Percentiles rank a stretch among this genome's conserved stretches.
These are phyloP conservation scores for Aquilaria agallochum DNA, from an alignment of 441 rosid species.

Conservation along the genomic window DNA sequence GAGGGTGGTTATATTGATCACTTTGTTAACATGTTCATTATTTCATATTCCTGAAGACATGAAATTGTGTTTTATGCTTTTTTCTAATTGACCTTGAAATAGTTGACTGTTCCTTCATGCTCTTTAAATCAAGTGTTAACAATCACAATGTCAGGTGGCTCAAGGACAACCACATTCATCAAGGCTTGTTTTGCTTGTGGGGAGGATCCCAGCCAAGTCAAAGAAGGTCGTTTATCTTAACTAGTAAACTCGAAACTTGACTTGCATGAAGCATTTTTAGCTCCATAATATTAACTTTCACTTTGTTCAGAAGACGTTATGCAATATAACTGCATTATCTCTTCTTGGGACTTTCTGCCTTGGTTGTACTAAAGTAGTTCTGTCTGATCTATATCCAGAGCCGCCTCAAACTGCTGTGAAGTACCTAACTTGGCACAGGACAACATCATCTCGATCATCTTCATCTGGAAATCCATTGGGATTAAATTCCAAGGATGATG, in stretches of 20 bases:
- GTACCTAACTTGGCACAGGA: constrained; percentile 94
- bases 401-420: constrained; percentile 57
- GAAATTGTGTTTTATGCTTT: too few relatives aligned
- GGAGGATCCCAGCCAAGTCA: constrained; percentile 61
- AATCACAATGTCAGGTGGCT: constrained; percentile 42
- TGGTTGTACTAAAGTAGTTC: constrained; percentile 16
- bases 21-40: too few relatives aligned
- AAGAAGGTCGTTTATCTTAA: constrained; percentile 53
- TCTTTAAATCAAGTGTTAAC: constrained; percentile 5
- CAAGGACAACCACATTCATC: constrained; percentile 46
- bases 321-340: too few relatives aligned
- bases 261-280: not conserved
- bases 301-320: too few relatives aligned
- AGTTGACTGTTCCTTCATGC: constrained; percentile 6
- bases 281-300: not conserved
- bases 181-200: constrained; percentile 94
- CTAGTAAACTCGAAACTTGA: not conserved
- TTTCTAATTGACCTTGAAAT: not conserved
- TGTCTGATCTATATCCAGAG: constrained; percentile 39
- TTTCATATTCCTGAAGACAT: too few relatives aligned
- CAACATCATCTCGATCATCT: constrained; percentile 76
- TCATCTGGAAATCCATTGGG: constrained; percentile 73
- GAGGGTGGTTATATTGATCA: not conserved
- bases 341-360: not conserved
- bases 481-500: constrained; percentile 48